Evolutionary conservation across 2,329 filamentous ascomycete species (phyloP).

Genomic region (Fusarium xyrophilum): DNA sequence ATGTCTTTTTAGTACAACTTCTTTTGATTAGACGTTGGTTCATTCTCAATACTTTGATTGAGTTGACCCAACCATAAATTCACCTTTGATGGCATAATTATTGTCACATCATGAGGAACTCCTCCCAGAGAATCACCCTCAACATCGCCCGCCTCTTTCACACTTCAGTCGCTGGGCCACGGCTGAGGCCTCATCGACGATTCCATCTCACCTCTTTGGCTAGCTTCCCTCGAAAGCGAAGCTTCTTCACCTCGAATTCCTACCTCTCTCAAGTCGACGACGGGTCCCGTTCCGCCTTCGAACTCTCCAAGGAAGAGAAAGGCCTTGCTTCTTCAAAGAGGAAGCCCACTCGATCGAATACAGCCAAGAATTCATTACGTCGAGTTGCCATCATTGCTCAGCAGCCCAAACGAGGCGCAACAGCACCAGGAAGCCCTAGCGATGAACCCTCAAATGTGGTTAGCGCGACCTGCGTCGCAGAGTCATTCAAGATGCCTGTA

Average conservation of each 20-base stretch:
- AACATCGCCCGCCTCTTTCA: constrained; percentile 44
- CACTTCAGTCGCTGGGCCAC: constrained; percentile 38
- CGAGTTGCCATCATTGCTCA: constrained; percentile 89
- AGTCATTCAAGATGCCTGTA: constrained; percentile 69
- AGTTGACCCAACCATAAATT: constrained; percentile 3
- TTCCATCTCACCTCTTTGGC: constrained; percentile 57
- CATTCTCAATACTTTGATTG: not conserved
- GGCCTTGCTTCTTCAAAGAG: constrained; percentile 48
- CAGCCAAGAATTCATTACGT: constrained; percentile 76
- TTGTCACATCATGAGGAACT: constrained; percentile 45
- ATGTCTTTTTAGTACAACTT: constrained; percentile 6
- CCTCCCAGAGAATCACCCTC: constrained; percentile 45
- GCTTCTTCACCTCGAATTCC: constrained; percentile 72
- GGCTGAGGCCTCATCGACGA: constrained; percentile 43
- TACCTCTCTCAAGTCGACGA: constrained; percentile 55
- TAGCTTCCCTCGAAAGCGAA: constrained; percentile 60
- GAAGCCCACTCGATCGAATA: constrained; percentile 54
- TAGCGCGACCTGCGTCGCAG: constrained; percentile 67
- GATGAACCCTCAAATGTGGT: constrained; percentile 55
- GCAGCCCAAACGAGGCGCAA: constrained; percentile 51
- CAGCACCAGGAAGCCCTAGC: constrained; percentile 35
- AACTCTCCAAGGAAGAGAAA: constrained; percentile 30
- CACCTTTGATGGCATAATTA: constrained; percentile 32
- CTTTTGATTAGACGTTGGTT: not conserved
- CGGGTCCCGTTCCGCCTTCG: constrained; percentile 37